Base-by-base conservation (phyloP, 129 eudicot genomes). In the Centrapalus pauciflorus region DNA sequence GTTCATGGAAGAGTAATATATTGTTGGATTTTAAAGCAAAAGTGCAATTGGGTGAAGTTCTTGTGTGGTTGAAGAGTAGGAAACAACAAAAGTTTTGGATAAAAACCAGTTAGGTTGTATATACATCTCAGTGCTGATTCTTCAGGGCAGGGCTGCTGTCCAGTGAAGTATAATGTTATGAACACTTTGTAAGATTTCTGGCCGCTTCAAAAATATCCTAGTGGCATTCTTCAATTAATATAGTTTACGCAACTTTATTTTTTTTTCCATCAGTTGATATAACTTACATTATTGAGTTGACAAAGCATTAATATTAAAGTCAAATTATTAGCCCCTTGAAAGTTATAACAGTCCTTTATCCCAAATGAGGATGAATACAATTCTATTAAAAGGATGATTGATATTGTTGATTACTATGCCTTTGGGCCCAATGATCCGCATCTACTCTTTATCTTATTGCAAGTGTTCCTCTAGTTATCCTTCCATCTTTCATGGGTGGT, bases 111-210 rank as follows among this genome's bases (percentile, higher is more conserved):
- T 81, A 82, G 84, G 77, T 72, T 90, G 88, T 90, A 84, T 64
- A 90, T 86, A 83, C 80, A 80, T 77, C 76, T 77, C 77, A 86
- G 69, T 67, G 84, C 77, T 79, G 77, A 84, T 84, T 81, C 67
- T 80, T 80, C 73, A 64, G 61, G 72, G 65, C 76, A 80, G 67
- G 79, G 72, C 67, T 55, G 72, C 79, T 78, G 73, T 64, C 79
- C 71, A 66, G 40, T 78, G 66, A 83, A 80, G 76, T 83, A 78
- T 78, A 80, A 76, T 45, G 61, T 70, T 73, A 67, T 77, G 64
- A 24, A 66, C 45, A 77, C 81, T 60, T 66, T 79, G 82, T 73
- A 76, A 69, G 83, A 76, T 70, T 57, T 73, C 65, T 52, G 74
- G 81, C 77, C 75, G 58, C 72, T 71, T 54, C 56, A 80, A 62